phyloP scores from a whole-genome alignment of 345 rosid species.

The Citrus sp. region DNA sequence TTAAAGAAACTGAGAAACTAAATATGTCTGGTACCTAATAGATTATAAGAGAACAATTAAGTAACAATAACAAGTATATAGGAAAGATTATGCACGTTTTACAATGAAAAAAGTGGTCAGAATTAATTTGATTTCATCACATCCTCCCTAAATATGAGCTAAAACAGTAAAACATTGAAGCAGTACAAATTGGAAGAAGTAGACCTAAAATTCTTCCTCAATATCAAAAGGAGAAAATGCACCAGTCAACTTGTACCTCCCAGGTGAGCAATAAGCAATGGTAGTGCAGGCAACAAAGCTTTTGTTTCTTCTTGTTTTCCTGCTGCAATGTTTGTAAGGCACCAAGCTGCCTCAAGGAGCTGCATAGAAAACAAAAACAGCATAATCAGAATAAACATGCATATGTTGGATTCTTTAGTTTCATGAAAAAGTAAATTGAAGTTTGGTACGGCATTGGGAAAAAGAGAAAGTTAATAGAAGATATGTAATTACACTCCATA shows the following conservation, averaged over 20 bases:
- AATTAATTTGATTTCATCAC: neutral
- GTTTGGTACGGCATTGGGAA: neutral
- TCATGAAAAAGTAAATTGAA: neutral
- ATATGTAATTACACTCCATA: neutral
- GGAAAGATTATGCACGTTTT: neutral
- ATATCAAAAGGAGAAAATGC: neutral
- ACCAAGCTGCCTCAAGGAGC: conserved; percentile 98
- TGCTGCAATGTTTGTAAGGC: conserved; percentile 96
- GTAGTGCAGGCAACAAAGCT: conserved; percentile 79
- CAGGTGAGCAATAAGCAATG: conserved; percentile 88
- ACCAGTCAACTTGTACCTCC: conserved; percentile 60
- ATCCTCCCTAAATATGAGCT: neutral
- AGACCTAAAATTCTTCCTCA: neutral
- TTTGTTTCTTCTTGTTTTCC: conserved; percentile 95
- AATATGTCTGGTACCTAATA: neutral
- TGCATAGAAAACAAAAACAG: conserved; percentile 29
- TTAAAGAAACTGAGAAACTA: neutral
- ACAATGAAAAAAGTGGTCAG: neutral
- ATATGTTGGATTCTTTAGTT: neutral
- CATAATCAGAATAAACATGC: neutral
- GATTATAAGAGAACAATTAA: neutral
- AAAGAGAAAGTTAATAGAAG: neutral
- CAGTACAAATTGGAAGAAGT: neutral
- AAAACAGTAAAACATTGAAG: neutral
- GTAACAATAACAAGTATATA: neutral